phyloP scores from a whole-genome alignment of 257 asterid species.

The Capsicum chinense region DNA sequence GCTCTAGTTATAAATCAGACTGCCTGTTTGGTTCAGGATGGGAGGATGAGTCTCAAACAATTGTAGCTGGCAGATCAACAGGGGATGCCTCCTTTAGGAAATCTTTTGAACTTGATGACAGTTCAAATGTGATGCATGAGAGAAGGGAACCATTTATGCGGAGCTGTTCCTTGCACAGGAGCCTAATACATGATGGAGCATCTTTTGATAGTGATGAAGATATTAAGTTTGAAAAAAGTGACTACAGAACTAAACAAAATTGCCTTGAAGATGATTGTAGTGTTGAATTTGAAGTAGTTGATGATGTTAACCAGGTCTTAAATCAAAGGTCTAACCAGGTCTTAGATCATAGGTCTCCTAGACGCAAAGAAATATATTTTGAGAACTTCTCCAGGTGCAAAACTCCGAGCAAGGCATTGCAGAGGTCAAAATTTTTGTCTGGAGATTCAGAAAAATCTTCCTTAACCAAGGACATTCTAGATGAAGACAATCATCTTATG shows the following conservation, averaged over 20 bases:
- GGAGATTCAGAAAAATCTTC: slow-evolving; percentile 40
- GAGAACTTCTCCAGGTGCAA: slow-evolving; percentile 47
- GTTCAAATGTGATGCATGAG: slow-evolving; percentile 40
- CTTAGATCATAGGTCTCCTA: slow-evolving; percentile 40
- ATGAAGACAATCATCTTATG: slow-evolving; percentile 36
- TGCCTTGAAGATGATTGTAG: slow-evolving; percentile 44
- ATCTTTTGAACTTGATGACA: slow-evolving; percentile 44
- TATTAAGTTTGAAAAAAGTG: slow-evolving; percentile 46
- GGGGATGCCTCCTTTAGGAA: slow-evolving; percentile 38
- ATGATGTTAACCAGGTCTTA: slow-evolving; percentile 38
- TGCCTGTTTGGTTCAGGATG: slow-evolving; percentile 44
- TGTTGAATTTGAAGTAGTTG: slow-evolving; percentile 37
- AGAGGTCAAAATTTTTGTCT: slow-evolving; percentile 36
- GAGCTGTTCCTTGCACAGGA: slow-evolving; percentile 52
- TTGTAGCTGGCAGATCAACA: slow-evolving; percentile 38
- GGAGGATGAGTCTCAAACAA: slow-evolving; percentile 41
- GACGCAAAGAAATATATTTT: slow-evolving; percentile 38
- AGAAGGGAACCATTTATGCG: slow-evolving; percentile 47
- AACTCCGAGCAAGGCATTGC: slow-evolving; percentile 41
- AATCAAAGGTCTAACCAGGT: slow-evolving; percentile 44
- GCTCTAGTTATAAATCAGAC: slow-evolving; percentile 40
- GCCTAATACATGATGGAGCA: slow-evolving; percentile 43
- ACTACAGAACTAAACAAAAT: slow-evolving; percentile 36
- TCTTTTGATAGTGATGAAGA: slow-evolving; percentile 47
- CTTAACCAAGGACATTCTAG: slow-evolving; percentile 34